A percentile compares a stretch with the other conserved stretches of the same genome.
Conservation (phyloP, 2,329 filamentous ascomycete genomes). For the Pestalotiopsis sp. region DNA sequence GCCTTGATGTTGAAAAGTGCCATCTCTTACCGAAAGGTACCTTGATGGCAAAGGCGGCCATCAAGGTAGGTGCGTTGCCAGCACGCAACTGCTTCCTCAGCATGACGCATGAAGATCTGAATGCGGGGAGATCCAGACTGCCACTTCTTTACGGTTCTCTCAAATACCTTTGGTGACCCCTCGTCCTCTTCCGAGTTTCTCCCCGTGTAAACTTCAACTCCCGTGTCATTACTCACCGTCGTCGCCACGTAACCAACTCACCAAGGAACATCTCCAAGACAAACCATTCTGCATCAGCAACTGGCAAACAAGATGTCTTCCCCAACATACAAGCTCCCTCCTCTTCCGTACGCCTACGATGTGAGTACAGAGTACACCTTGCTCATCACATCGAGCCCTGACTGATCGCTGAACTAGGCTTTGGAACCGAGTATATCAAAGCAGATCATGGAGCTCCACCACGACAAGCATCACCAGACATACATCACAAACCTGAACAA, state of each 20-base stretch:
- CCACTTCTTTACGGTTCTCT: neutral
- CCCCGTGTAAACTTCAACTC: no score
- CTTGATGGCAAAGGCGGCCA: conserved; percentile 13
- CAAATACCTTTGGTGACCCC: neutral
- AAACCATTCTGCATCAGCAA: no score
- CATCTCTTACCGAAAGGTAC: conserved; percentile 1
- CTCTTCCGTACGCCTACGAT: conserved; percentile 71
- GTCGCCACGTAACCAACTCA: no score
- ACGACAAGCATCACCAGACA: conserved; percentile 78
- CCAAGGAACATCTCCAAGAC: no score
- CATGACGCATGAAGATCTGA: neutral
- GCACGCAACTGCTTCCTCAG: neutral
- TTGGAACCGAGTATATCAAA: conserved; percentile 74
- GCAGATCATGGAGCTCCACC: conserved; percentile 82
- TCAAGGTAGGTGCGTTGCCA: conserved; percentile 2
- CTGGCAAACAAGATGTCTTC: neutral
- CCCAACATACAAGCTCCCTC: conserved; percentile 59
- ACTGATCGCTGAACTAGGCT: conserved; percentile 48
- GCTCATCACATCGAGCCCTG: neutral
- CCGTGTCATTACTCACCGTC: no score
- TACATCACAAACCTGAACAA: conserved; percentile 79
- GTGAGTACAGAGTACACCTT: conserved; percentile 46
- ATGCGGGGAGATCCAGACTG: neutral
- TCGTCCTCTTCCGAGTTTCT: no score
- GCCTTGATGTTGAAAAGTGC: neutral